Evolutionary conservation across 169 alveolate species (phyloP), one percentile per base, ranked within the genome.

Genomic region (Plasmodium cynomolgi): DNA sequence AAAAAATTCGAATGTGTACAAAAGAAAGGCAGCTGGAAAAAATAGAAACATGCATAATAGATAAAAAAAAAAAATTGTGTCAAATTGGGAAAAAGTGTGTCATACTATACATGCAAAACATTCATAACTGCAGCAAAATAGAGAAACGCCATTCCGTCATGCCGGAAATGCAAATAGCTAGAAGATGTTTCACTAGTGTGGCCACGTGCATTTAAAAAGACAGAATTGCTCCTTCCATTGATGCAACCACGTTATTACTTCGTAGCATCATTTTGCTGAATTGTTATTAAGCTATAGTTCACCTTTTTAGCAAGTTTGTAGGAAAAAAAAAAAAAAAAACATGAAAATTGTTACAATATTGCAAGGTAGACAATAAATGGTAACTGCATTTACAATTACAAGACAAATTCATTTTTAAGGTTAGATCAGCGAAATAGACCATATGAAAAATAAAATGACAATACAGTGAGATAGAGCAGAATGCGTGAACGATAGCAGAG

Each of bases 381-480:
- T 85, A 75, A 85, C 81, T 50, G 23, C 37, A 37, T 75, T 31
- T 23, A 50, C 39, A 85, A 84, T 31, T 72, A 73, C 92, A 85
- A 37, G 71, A 75, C 85, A 75, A 68, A 54, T 81, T 56, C 83
- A 85, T 54, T 85, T 77, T 54, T 75, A 85, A 85, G 93, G 93
- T 85, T 77, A 77, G 84, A 50, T 23, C 26, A 56, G 58, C 20
- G 47, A n/a, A 75, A 26, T 54, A 54, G 7, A 34, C 68, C 75
- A 37, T 20, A 20, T 77, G 56, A 80, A 37, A 37, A 39, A 80
- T 41, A 41, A 9, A 41, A 50, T 4, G 33, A 8, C 44, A 47
- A 29, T 47, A n/a, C 58, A 81, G 58, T 47, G 86, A 81, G 37
- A 68, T 68, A 33, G 37, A 81, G 34, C 75, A n/a, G 37, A 81